Conservation (phyloP, 371 early-diverging fungal species). For the Saksenaea oblongispora region DNA sequence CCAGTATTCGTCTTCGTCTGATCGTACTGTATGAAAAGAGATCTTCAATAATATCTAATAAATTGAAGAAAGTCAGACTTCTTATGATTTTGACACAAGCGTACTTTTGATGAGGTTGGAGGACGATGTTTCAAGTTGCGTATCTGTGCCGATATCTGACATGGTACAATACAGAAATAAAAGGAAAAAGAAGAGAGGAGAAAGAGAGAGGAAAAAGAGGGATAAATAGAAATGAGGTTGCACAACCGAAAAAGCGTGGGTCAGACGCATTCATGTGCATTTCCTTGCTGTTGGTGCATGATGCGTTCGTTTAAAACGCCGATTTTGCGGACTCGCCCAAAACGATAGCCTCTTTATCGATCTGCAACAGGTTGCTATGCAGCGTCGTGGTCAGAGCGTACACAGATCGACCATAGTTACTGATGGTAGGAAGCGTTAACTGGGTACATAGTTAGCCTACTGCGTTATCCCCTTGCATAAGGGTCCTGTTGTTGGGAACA, state of each 20-base stretch:
- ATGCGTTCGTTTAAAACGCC: neutral
- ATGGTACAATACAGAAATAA: slow-evolving; percentile 12
- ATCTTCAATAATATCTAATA: slow-evolving; percentile 25
- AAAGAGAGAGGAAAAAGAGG: slow-evolving; percentile 1
- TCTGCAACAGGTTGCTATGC: neutral
- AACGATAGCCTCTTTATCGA: neutral
- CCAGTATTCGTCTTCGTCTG: slow-evolving; percentile 26
- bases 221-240: slow-evolving; percentile 1
- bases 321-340: neutral
- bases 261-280: slow-evolving; percentile 6
- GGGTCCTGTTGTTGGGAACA: too few species aligned
- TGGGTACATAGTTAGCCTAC: too few species aligned
- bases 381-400: neutral
- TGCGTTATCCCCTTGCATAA: too few species aligned
- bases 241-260: neutral
- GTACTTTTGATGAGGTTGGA: slow-evolving; percentile 35
- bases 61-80: neutral
- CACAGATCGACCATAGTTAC: too few species aligned
- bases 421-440: too few species aligned
- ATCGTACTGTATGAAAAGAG: slow-evolving; percentile 29
- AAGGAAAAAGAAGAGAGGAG: slow-evolving; percentile 3
- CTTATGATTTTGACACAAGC: neutral
- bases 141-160: slow-evolving; percentile 38
- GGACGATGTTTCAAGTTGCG: slow-evolving; percentile 35
- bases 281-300: slow-evolving; percentile 1